Evolutionary conservation across 805 yeast species (phyloP), one percentile per base, ranked within the genome.

Genomic region (Hanseniaspora nectarophila): DNA sequence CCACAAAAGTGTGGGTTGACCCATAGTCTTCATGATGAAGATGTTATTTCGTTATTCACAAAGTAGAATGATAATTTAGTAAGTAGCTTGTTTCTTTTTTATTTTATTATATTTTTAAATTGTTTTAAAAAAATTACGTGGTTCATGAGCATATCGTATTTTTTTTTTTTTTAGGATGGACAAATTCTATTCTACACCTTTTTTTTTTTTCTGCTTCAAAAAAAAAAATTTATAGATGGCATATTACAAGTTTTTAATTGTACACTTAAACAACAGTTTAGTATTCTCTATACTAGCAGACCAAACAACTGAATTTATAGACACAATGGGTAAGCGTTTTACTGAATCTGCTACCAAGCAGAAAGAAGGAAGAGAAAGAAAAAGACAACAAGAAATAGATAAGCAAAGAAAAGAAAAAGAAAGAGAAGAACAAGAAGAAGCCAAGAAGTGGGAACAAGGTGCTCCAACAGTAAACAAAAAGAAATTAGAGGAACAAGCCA

Each of bases 1-100:
- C 97, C 97, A 4, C 98, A 90, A 63, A 90, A 90, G 63, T 90
- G 97, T 72, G 97, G 98, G 0, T 71, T 90, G 54, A 76, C 64
- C 56, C 98, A 90, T 64, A 70, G 71, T 34, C 82, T 92, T 13
- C 79, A 85, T 59, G 97, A 90, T 63, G 97, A 89, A 63, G 98
- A 90, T 64, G 98, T 90, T 16, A 90, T 92, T 21, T 82, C 92
- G 47, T 78, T 90, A 54, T 87, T 90, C 46, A 80, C 96, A 20
- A 90, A 88, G 69, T 88, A 72, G 54, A 28, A 28, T 9, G 2
- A 28, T 28, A 12, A 28, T 9, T 28, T 28, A 28, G 9, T 28
- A 28, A 4, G 31, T 9, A 28, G 31, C n/a, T n/a, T n/a, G n/a
- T n/a, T n/a, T n/a, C n/a, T n/a, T n/a, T n/a, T n/a, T n/a, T n/a